These are phyloP conservation scores for Trametes cinnabarina DNA, from an alignment of 768 basidiomycete genomes.

Conservation along the genomic window DNA sequence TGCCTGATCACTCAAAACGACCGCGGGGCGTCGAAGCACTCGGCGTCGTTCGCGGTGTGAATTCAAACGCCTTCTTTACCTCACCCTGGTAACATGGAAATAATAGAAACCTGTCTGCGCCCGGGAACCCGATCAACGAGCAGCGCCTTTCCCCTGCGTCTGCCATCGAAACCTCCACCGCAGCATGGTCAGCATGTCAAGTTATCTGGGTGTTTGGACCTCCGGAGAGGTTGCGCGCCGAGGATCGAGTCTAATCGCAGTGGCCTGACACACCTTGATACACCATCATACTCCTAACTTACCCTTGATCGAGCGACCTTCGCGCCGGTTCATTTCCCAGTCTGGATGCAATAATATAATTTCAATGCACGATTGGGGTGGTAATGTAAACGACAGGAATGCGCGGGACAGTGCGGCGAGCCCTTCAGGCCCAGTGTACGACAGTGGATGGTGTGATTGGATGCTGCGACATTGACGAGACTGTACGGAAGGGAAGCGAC, in stretches of 20 bases:
- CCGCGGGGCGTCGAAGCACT: constrained; percentile 3
- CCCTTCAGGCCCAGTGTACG: constrained; percentile 37
- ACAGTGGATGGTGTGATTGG: constrained; percentile 39
- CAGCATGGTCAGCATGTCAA: constrained; percentile 12
- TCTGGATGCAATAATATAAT: constrained; percentile 18
- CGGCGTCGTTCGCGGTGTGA: constrained; percentile 8
- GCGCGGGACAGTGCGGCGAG: constrained; percentile 23
- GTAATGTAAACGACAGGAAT: constrained; percentile 27
- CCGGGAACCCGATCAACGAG: constrained; percentile 8
- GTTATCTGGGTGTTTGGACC: not conserved
- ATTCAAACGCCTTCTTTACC: constrained; percentile 15
- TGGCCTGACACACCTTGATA: not conserved
- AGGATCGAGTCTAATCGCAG: constrained; percentile 4
- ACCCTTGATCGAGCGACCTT: not conserved
- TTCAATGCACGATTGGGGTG: constrained; percentile 16
- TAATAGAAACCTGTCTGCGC: constrained; percentile 15
- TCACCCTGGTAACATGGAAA: constrained; percentile 25
- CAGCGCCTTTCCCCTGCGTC: constrained; percentile 14
- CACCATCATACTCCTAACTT: not conserved
- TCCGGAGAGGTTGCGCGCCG: constrained; percentile 1
- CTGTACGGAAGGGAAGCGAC: constrained; percentile 22
- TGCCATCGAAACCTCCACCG: constrained; percentile 4
- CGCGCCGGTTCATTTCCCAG: not conserved
- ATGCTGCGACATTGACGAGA: constrained; percentile 46
- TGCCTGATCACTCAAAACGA: constrained; percentile 16